phyloP scores from a whole-genome alignment of 1,139 yeast species.

The Pichia norvegensis region DNA sequence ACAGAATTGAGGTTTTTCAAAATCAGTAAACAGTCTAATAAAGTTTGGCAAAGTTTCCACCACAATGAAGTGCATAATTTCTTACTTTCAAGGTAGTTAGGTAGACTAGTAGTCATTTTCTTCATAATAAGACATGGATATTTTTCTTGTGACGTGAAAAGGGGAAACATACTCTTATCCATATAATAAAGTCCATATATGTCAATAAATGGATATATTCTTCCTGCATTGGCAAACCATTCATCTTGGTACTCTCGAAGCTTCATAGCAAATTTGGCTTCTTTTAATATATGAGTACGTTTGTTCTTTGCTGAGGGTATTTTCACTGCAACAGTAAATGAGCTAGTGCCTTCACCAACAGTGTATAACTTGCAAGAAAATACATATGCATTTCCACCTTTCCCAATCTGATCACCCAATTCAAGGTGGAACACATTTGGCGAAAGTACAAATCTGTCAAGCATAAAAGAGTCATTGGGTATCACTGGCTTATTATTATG shows the following conservation, averaged over 20 bases:
- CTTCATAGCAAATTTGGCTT: conserved; percentile 24
- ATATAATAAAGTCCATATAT: conserved; percentile 27
- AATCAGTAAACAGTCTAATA: conserved; percentile 23
- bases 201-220: conserved; percentile 27
- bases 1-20: conserved; percentile 24
- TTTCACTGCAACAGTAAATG: conserved; percentile 27
- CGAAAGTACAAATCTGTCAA: conserved; percentile 19
- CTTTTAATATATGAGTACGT: conserved; percentile 27
- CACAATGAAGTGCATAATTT: conserved; percentile 15
- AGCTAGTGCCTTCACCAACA: conserved; percentile 3
- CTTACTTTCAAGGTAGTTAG: conserved; percentile 16
- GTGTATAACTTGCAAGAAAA: conserved; percentile 17
- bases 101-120: conserved; percentile 23
- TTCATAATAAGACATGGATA: conserved; percentile 29
- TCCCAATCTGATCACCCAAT: conserved; percentile 21
- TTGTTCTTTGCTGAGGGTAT: conserved; percentile 27
- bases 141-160: conserved; percentile 21
- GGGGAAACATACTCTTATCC: conserved; percentile 18
- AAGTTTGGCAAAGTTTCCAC: conserved; percentile 27
- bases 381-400: conserved; percentile 29
- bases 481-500: neutral
- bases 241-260: conserved; percentile 18
- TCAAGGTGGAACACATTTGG: conserved; percentile 16
- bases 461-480: conserved; percentile 12
- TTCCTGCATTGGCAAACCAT: conserved; percentile 13